These are phyloP conservation scores for Penicillium olsonii DNA, from an alignment of 2,329 filamentous ascomycete species.

Conservation along the genomic window DNA sequence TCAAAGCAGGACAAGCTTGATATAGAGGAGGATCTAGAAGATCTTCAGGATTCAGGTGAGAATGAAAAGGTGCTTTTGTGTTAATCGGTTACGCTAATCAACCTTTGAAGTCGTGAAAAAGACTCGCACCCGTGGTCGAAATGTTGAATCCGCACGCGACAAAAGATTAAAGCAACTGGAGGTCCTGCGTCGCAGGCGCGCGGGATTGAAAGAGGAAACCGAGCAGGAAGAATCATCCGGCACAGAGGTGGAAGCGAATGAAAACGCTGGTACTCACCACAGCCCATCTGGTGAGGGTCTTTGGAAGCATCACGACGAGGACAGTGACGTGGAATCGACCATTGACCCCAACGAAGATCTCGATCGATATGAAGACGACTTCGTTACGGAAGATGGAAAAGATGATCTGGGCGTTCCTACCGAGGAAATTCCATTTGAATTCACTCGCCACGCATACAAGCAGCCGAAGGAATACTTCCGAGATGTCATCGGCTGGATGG, in stretches of 20 bases:
- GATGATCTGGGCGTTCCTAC: constrained; percentile 60
- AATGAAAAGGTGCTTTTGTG: not conserved
- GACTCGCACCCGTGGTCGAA: constrained; percentile 44
- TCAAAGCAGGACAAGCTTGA: constrained; percentile 41
- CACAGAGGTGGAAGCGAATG: constrained; percentile 17
- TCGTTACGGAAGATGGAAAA: constrained; percentile 65
- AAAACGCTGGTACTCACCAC: not conserved
- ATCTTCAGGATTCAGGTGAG: constrained; percentile 47
- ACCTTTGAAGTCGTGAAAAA: constrained; percentile 34
- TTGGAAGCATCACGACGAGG: constrained; percentile 18
- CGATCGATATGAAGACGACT: constrained; percentile 63
- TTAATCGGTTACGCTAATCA: not conserved
- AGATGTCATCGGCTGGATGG: constrained; percentile 76
- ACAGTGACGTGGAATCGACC: constrained; percentile 35
- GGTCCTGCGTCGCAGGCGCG: constrained; percentile 43
- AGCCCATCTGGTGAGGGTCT: constrained; percentile 2
- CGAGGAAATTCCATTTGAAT: constrained; percentile 65
- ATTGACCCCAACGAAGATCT: constrained; percentile 45
- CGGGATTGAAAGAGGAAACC: constrained; percentile 39
- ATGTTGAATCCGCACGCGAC: constrained; percentile 41
- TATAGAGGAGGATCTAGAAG: constrained; percentile 47
- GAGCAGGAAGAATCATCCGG: not conserved
- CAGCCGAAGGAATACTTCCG: constrained; percentile 72
- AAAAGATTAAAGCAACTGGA: constrained; percentile 46
- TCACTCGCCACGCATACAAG: constrained; percentile 66